Evolutionary conservation across 2,329 filamentous ascomycete species (phyloP), one percentile per base, ranked within the genome.

Genomic region (Chrysoporthe cubensis): DNA sequence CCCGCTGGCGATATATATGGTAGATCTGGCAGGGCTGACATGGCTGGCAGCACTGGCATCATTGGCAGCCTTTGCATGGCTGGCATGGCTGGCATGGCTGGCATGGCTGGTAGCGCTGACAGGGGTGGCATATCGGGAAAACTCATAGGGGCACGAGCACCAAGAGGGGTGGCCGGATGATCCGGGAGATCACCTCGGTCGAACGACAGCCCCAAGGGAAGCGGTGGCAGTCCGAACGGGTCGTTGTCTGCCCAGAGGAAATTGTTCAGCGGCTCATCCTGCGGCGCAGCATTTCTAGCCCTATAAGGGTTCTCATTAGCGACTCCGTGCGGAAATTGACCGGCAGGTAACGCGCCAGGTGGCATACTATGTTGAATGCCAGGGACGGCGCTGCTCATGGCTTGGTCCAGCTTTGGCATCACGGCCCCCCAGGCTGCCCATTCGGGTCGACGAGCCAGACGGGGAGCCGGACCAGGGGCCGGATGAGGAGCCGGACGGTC

Each of bases 261-360:
- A 16, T 32, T 21, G 21, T 63, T 60, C 16, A 66, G 34, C 34
- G 64, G 58, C 26, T 54, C 50, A 13, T 48, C 46, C 32, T 61
- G 50, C 21, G 21, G 59, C 58, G 63, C n/a, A 18, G 5, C 18
- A 9, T 21, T 46, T 44, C 5, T 26, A 62, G 7, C 32, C 40
- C 67, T 69, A 42, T 61, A 32, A 56, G 43, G 44, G 56, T 32
- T 14, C 32, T 63, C 43, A 62, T 64, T 60, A 69, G 67, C 67
- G 54, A 56, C 67, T 58, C 46, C 60, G 14, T 37, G 59, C 32
- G 37, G 67, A 56, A 34, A 52, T n/a, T 64, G 50, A 64, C 54
- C 60, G 60, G 44, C 54, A 46, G 60, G 59, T 54, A 44, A 63
- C 54, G 54, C 64, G 16, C 9, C 21, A 64, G 46, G 40, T 48